Conservation (phyloP, 1,284 basidiomycete species). For the Ustilago hordei region DNA sequence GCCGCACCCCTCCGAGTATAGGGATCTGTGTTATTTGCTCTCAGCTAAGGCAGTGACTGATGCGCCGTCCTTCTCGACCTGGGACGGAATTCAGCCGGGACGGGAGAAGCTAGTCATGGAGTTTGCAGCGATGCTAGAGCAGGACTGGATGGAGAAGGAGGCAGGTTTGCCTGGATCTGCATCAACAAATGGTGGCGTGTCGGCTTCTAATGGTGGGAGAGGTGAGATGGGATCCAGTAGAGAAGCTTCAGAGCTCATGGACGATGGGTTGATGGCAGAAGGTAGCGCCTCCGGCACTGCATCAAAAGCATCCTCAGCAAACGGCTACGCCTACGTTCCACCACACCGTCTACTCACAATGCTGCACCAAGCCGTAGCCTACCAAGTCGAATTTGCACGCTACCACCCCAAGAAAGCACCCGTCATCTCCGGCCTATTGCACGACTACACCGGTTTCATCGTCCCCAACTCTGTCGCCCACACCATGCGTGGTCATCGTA, state of each 20-base stretch:
- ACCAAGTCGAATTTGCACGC: slow-evolving; percentile 71
- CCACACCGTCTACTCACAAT: slow-evolving; percentile 71
- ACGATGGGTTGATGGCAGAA: slow-evolving; percentile 37
- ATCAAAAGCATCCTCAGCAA: slow-evolving; percentile 9
- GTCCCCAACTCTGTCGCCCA: slow-evolving; percentile 57
- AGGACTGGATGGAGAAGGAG: slow-evolving; percentile 60
- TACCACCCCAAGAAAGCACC: slow-evolving; percentile 68
- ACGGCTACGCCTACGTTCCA: slow-evolving; percentile 67
- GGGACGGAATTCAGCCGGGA: slow-evolving; percentile 71
- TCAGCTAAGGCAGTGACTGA: slow-evolving; percentile 71
- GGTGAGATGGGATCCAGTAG: slow-evolving; percentile 8
- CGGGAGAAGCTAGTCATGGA: slow-evolving; percentile 70
- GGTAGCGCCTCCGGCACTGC: slow-evolving; percentile 12
- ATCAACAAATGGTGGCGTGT: not conserved
- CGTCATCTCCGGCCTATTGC: slow-evolving; percentile 63
- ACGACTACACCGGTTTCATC: slow-evolving; percentile 62
- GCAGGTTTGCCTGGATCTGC: slow-evolving; percentile 38
- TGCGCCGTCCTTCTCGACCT: slow-evolving; percentile 71
- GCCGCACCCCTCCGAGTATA: slow-evolving; percentile 72
- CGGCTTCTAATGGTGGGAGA: slow-evolving; percentile 4
- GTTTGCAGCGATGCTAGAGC: slow-evolving; percentile 62
- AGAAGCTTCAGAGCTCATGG: slow-evolving; percentile 30
- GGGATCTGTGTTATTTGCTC: slow-evolving; percentile 72
- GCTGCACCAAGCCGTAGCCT: slow-evolving; percentile 72
- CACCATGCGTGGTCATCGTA: slow-evolving; percentile 69